These are phyloP conservation scores for Talaromyces wortmannii DNA, from an alignment of 495 filamentous ascomycete species.

Conservation along the genomic window DNA sequence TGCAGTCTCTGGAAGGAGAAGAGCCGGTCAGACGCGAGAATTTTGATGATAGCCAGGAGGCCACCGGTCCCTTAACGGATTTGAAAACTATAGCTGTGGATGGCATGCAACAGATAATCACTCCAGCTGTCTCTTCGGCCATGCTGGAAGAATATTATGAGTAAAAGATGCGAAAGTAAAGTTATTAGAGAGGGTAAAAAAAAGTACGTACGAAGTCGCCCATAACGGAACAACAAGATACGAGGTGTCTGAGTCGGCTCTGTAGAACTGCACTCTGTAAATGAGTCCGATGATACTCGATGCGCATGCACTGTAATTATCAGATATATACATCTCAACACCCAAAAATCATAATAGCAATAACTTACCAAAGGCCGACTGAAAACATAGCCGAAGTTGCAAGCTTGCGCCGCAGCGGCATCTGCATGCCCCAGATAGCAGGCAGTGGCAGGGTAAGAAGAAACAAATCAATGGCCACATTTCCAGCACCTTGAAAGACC, in stretches of 20 bases:
- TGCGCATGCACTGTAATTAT: slow-evolving; percentile 10
- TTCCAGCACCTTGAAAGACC: slow-evolving; percentile 4
- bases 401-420: slow-evolving; percentile 7
- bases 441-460: slow-evolving; percentile 14
- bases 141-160: slow-evolving; percentile 5
- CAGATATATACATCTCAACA: too few relatives aligned
- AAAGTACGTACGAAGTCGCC: slow-evolving; percentile 4
- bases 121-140: slow-evolving; percentile 10
- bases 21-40: neutral
- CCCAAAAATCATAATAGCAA: too few relatives aligned
- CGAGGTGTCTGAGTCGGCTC: slow-evolving; percentile 3
- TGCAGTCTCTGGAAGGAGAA: neutral
- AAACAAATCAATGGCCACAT: slow-evolving; percentile 13
- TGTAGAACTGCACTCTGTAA: slow-evolving; percentile 6
- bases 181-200: neutral
- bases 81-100: slow-evolving; percentile 6
- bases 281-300: slow-evolving; percentile 8
- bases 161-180: neutral
- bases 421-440: slow-evolving; percentile 10
- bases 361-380: slow-evolving; percentile 11
- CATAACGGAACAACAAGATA: slow-evolving; percentile 4
- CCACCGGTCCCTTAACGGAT: neutral
- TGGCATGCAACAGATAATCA: slow-evolving; percentile 13
- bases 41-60: neutral
- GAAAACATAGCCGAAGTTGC: slow-evolving; percentile 9